Base-by-base conservation (phyloP, 2,329 filamentous ascomycete genomes). In the Botrytis cinerea region DNA sequence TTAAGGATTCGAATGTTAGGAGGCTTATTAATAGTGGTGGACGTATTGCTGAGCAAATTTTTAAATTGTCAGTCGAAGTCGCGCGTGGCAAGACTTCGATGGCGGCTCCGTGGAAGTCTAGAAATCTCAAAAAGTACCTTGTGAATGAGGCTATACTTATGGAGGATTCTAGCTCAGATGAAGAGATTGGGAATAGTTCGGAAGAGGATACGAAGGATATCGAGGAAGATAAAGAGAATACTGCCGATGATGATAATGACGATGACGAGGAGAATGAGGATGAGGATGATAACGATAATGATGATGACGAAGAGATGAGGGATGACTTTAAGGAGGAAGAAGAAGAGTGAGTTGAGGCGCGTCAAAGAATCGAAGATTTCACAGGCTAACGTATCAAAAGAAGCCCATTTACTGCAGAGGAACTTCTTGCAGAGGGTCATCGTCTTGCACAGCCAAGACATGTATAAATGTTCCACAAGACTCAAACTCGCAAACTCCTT, bases 171-270 rank as follows among this genome's bases (percentile, higher is more conserved):
- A 38, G 46, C n/a, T 48, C 28, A 14, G 46, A 69, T n/a, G 38
- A 35, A 22, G 35, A 54, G 8, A 18, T 18, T 69, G 46, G 35
- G 16, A 14, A 20, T 20, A 14, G 38, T 25, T 51, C 25, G n/a
- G 9, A 28, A 20, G 38, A 28, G 63, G 43, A 48, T 14, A 16
- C 12, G 10, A 22, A 43, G 12, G 38, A 64, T 28, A 20, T 43
- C 20, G 32, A 64, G 22, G 32, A 67, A 32, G 46, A 67, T 48
- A 38, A 43, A 28, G 63, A 51, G 12, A 40, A 97, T 85, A 0
- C 93, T 94, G 0, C 97, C 85, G 25, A 96, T 91, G 22, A 97
- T 86, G 81, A 96, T 96, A 68, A 97, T 87, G 73, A 95, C n/a
- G 48, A 48, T 12, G 9, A 25, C 88, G 5, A 35, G 4, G 35